Evolutionary conservation across 441 rosid genomes (phyloP).

Genomic region (Populus hybrid): DNA sequence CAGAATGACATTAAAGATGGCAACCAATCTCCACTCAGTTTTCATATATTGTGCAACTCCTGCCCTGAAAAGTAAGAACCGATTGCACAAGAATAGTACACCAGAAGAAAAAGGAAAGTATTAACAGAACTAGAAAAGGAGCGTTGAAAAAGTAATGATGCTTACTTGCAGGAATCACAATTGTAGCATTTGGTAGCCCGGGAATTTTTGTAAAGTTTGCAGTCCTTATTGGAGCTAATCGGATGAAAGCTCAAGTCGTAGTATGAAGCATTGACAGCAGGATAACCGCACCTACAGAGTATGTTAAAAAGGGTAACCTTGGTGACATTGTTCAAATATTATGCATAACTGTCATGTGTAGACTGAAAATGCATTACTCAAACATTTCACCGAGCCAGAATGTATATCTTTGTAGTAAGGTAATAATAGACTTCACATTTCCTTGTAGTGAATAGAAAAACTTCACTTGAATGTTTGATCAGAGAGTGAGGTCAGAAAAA

Average conservation of each 20-base stretch:
- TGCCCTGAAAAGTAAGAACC: conserved; percentile 44
- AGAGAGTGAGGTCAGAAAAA: not conserved
- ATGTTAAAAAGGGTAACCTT: conserved; percentile 8
- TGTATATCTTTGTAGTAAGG: not conserved
- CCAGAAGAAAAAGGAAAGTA: not conserved
- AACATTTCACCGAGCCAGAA: not conserved
- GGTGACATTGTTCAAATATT: not conserved
- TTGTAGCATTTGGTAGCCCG: conserved; percentile 73
- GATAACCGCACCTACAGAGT: conserved; percentile 73
- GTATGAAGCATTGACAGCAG: conserved; percentile 62
- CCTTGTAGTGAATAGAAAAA: not conserved
- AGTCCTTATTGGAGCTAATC: conserved; percentile 65
- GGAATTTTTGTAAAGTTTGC: conserved; percentile 74
- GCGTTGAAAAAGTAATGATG: not conserved
- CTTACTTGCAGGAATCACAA: conserved; percentile 93
- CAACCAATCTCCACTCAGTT: conserved; percentile 85
- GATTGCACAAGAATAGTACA: not conserved
- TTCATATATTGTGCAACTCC: conserved; percentile 97
- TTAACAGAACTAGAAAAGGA: not conserved
- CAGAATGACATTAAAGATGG: conserved; percentile 65
- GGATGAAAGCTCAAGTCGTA: conserved; percentile 91
- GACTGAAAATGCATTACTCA: not conserved
- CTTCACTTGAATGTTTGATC: not conserved
- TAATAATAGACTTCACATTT: not conserved
- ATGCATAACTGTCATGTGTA: too few species aligned